Evolutionary conservation across 1,284 basidiomycete genomes (phyloP), one percentile per base, ranked within the genome.

Genomic region (Cutaneotrichosporon arboriforme): DNA sequence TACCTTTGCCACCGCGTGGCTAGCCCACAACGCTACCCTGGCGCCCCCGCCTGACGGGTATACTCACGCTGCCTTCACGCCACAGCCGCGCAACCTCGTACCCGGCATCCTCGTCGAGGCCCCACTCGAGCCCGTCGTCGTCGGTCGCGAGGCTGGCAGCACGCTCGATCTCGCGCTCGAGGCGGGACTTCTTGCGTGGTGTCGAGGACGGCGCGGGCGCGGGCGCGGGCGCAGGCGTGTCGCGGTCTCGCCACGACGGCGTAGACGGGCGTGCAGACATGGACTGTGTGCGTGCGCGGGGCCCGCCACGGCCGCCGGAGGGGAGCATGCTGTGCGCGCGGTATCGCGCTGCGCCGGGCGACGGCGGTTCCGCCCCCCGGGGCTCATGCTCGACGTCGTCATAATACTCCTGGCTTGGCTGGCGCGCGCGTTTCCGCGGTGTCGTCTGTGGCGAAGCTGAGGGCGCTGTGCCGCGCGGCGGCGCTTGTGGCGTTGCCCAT

Each of bases 61-160:
- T n/a, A 3, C 62, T 57, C 7, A 68, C 61, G 46, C 63, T 71
- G 18, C 65, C 61, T 46, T 67, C 65, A 31, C 69, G 56, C 58
- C 63, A 65, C 48, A 58, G 45, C 44, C 67, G 64, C 22, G 61
- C 65, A 9, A 48, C 17, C 10, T 61, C 52, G 43, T 65, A 61
- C 2, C 60, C 59, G 7, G 57, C 64, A 49, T 71, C 67, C 43
- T 67, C 65, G 46, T 69, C 69, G 51, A 71, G 46, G 22, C 69
- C 69, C 69, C 69, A 71, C 45, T 68, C 65, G 42, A 65, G 44
- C 3, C 63, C 63, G n/a, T 52, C 59, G 20, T 64, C 67, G 42
- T 69, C 62, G 22, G 38, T 37, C 4, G 20, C n/a, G 7, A 39
- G 9, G 39, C 47, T 18, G 31, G 38, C 33, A 8, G 4, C 43